Conservation (phyloP, 176 grass and related monocot genomes). For the Alloteropsis semialata region DNA sequence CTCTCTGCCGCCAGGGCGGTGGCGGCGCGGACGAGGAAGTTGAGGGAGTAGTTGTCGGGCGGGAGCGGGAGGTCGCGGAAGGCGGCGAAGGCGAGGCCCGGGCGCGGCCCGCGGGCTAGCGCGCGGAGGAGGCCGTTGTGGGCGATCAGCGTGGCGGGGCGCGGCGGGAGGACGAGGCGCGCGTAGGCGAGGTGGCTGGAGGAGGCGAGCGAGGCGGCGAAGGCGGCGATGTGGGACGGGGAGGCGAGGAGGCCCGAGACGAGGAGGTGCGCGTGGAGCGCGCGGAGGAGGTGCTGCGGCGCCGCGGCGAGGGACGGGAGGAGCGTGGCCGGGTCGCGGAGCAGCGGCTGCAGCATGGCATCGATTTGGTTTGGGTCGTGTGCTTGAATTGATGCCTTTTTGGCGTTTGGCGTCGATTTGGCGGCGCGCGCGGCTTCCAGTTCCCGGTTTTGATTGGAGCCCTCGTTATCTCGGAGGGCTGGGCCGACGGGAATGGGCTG, state of each 20-base stretch:
- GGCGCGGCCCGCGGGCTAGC: constrained; percentile 39
- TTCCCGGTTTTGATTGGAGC: neutral
- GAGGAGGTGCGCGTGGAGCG: constrained; percentile 64
- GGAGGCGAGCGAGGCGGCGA: constrained; percentile 45
- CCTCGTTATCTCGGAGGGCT: neutral
- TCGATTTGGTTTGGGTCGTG: neutral
- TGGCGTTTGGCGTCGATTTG: too few species aligned
- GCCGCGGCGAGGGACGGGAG: constrained; percentile 28
- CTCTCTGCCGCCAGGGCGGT: neutral
- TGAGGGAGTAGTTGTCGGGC: constrained; percentile 63
- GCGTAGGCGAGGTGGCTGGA: constrained; percentile 39
- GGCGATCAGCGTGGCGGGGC: constrained; percentile 34
- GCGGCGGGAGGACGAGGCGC: constrained; percentile 33
- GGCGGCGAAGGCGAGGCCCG: constrained; percentile 39
- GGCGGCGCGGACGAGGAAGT: constrained; percentile 60
- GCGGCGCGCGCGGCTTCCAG: neutral
- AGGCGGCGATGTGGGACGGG: constrained; percentile 8
- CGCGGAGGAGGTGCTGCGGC: constrained; percentile 23
- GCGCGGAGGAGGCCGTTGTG: constrained; percentile 59
- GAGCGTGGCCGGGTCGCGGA: constrained; percentile 5
- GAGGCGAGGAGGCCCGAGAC: constrained; percentile 43
- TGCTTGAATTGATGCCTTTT: too few species aligned
- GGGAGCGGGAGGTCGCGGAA: constrained; percentile 53
- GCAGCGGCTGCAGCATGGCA: constrained; percentile 10
- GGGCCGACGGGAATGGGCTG: neutral